A percentile compares a stretch with the other conserved stretches of the same genome.
phyloP scores from a whole-genome alignment of 768 basidiomycete genomes.

The Cystobasidium ongulense region DNA sequence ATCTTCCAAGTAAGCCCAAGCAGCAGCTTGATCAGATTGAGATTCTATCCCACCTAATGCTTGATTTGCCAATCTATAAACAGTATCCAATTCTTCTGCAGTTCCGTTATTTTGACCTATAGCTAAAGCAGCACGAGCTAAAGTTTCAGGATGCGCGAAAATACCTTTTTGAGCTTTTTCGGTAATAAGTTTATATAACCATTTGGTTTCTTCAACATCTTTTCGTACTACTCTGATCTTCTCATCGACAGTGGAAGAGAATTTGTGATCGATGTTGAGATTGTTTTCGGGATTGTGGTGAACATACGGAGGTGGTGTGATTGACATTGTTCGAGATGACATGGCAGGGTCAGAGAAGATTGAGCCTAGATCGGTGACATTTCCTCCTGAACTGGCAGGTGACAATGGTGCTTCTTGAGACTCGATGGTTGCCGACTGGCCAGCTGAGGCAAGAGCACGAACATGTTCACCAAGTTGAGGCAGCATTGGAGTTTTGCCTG shows the following conservation, averaged over 20 bases:
- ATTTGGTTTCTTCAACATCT: background rate
- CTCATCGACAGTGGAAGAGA: slow-evolving; percentile 5
- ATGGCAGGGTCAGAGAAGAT: slow-evolving; percentile 27
- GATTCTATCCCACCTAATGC: background rate
- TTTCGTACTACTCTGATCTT: background rate
- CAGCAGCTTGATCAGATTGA: slow-evolving; percentile 48
- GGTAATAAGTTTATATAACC: slow-evolving; percentile 8
- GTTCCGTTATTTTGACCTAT: background rate
- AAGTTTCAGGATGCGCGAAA: slow-evolving; percentile 21
- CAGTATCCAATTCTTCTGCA: background rate
- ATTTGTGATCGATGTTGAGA: background rate
- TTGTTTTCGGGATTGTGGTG: background rate
- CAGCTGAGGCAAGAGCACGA: background rate
- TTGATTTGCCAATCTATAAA: slow-evolving; percentile 14
- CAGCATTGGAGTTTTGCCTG: background rate
- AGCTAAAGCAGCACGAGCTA: slow-evolving; percentile 1
- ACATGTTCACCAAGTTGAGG: slow-evolving; percentile 17
- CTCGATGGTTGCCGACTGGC: background rate
- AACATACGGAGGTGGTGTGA: slow-evolving; percentile 10
- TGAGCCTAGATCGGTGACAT: slow-evolving; percentile 14
- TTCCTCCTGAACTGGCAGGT: background rate
- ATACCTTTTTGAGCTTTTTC: background rate
- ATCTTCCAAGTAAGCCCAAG: slow-evolving; percentile 76
- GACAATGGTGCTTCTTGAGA: background rate
- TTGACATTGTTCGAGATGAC: background rate